phyloP scores from a whole-genome alignment of 371 early-diverging fungal species.

The Dichotomocladium elegans region DNA sequence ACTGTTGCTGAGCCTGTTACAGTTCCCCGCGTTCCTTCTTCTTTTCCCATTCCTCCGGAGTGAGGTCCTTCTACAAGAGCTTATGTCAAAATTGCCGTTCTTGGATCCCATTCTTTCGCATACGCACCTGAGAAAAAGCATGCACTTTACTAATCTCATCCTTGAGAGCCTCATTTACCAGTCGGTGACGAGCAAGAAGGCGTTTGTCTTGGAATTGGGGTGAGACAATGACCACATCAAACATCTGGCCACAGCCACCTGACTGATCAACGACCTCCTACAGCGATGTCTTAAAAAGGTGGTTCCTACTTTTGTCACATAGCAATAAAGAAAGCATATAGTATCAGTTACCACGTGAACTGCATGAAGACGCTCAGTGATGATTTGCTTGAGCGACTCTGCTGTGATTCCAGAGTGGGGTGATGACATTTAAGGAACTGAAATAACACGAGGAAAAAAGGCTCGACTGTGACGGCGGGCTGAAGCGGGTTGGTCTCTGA shows the following conservation, averaged over 20 bases:
- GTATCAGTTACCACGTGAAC: conserved; percentile 51
- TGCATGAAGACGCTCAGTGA: conserved; percentile 51
- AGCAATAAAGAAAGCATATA: conserved; percentile 8
- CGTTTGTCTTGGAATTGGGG: conserved; percentile 67
- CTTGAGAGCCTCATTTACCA: conserved; percentile 78
- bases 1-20: no score
- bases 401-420: conserved; percentile 44
- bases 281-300: neutral
- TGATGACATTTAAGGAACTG: conserved; percentile 9
- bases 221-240: conserved; percentile 74
- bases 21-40: no score
- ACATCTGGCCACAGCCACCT: conserved; percentile 79
- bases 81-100: neutral
- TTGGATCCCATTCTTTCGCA: neutral
- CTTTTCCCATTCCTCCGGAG: conserved; percentile 67
- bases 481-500: no score
- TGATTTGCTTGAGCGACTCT: conserved; percentile 48
- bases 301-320: neutral
- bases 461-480: neutral
- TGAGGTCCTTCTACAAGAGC: conserved; percentile 59
- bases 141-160: conserved; percentile 75
- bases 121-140: conserved; percentile 76
- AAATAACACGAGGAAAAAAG: neutral
- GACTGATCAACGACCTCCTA: conserved; percentile 58
- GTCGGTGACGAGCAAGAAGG: conserved; percentile 66